Evolutionary conservation across 257 asterid genomes (phyloP).

Genomic region (Nicotiana sylvestris): DNA sequence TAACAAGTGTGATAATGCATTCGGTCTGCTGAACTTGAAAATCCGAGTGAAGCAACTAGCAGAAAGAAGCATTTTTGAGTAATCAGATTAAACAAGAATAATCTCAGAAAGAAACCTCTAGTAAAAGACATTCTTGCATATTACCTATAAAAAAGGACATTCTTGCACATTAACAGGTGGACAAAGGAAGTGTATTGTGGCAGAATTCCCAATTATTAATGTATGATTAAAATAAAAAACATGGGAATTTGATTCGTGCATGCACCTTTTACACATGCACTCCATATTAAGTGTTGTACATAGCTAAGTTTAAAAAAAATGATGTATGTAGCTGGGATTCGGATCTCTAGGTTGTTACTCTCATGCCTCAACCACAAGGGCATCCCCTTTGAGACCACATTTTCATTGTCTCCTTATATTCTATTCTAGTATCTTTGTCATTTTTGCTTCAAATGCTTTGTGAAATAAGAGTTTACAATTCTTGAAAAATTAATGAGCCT

Average conservation of each 20-base stretch:
- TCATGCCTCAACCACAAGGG: background rate
- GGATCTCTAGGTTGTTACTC: background rate
- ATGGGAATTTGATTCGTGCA: background rate
- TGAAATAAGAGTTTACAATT: background rate
- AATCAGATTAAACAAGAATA: background rate
- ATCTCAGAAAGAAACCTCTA: slow-evolving; percentile 1
- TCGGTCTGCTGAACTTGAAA: slow-evolving; percentile 87
- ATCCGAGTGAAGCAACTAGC: slow-evolving; percentile 88
- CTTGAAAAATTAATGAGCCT: background rate
- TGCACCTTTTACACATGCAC: background rate
- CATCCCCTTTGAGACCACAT: background rate
- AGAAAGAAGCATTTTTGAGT: slow-evolving; percentile 10
- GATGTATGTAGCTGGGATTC: background rate
- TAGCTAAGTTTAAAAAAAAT: too few relatives aligned
- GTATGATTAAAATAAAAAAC: background rate
- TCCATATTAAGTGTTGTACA: too few relatives aligned
- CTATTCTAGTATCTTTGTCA: background rate
- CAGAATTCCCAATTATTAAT: background rate
- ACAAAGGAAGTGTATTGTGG: background rate
- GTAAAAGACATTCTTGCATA: background rate
- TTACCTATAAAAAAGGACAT: background rate
- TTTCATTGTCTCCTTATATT: background rate
- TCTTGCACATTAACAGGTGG: background rate
- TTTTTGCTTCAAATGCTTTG: background rate
- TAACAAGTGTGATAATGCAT: slow-evolving; percentile 48